Percentiles rank a stretch among this genome's conserved stretches.
Evolutionary conservation across 495 filamentous ascomycete species (phyloP).

Genomic region (Xylaria bambusicola): DNA sequence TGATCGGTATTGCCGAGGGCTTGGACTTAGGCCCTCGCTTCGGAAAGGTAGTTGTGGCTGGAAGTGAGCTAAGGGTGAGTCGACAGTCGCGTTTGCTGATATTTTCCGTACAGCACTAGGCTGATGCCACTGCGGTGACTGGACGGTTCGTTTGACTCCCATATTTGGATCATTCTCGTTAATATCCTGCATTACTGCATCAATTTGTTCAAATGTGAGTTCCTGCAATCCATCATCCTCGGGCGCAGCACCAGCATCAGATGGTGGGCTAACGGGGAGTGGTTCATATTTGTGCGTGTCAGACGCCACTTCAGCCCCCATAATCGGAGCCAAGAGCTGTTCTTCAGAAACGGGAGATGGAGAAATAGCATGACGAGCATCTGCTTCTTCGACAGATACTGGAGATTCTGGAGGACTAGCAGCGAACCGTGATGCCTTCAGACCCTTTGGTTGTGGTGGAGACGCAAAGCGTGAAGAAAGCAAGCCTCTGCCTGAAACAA

Average conservation of each 20-base stretch:
- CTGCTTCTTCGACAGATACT: slow-evolving; percentile 27
- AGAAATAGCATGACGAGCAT: slow-evolving; percentile 29
- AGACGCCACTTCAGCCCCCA: slow-evolving; percentile 23
- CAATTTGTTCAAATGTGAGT: slow-evolving; percentile 76
- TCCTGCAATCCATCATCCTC: slow-evolving; percentile 34
- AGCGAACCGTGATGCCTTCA: slow-evolving; percentile 46
- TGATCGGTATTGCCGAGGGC: slow-evolving; percentile 59
- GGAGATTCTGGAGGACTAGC: slow-evolving; percentile 39
- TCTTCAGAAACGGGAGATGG: slow-evolving; percentile 33
- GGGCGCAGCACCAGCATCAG: slow-evolving; percentile 23
- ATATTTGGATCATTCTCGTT: slow-evolving; percentile 69
- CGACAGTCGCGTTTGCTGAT: slow-evolving; percentile 39
- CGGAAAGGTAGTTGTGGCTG: slow-evolving; percentile 58
- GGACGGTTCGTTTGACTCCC: slow-evolving; percentile 64
- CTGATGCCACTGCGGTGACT: slow-evolving; percentile 48
- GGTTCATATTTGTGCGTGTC: slow-evolving; percentile 34
- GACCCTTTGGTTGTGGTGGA: slow-evolving; percentile 33
- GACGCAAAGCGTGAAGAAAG: slow-evolving; percentile 34
- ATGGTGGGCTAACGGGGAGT: slow-evolving; percentile 32
- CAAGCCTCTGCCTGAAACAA: slow-evolving; percentile 20
- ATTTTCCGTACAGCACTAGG: slow-evolving; percentile 41
- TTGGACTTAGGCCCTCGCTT: slow-evolving; percentile 77
- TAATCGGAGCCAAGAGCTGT: slow-evolving; percentile 22
- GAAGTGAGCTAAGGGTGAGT: slow-evolving; percentile 57
- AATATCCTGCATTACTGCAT: slow-evolving; percentile 82